Base-by-base conservation (phyloP, 2,329 filamentous ascomycete genomes). In the Colletotrichum simmondsii region DNA sequence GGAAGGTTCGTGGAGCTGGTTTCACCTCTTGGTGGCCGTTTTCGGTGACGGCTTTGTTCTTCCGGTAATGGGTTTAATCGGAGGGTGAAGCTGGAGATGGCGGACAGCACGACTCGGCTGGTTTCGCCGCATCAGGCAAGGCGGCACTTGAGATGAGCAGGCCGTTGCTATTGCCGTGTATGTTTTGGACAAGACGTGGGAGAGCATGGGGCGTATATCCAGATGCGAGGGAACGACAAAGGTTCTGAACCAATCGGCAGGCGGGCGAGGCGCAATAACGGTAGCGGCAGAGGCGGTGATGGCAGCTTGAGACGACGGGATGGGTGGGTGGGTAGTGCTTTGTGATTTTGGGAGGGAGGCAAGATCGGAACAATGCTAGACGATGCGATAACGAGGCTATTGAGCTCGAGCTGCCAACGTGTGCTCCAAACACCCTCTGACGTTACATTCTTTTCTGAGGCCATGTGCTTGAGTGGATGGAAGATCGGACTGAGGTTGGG, bases 1-100 rank as follows among this genome's bases (percentile, higher is more conserved):
- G 30, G 59, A 72, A 73, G 71, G 56, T 71, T 72, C 66, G 32
- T 74, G 61, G 70, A 37, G 54, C 49, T 63, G 52, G 73, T 73
- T 74, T 74, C 73, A 73, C 63, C 62, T 46, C 35, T 54, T 67
- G 52, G 32, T 61, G 49, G 32, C 32, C 42, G 3, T 62, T 37
- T 35, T 24, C 32, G 14, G 30, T 46, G 53, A 65, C 59, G 42
- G 30, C 26, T 49, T 37, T 35, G 4, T 37, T 54, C 54, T 56
- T 49, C 60, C 19, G 35, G 70, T 60, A 35, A 35, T 56, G 60
- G 60, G 37, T 70, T 69, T 69, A 42, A 49, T 72, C 65, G 52
- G 69, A 42, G 52, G 58, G 54, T 12, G 32, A 53, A 28, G 46
- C 26, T 19, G 35, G 28, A 57, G 28, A 28, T 35, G 57, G 56